Conservation (phyloP, 257 asterid genomes). For the Solanum arcanum region DNA sequence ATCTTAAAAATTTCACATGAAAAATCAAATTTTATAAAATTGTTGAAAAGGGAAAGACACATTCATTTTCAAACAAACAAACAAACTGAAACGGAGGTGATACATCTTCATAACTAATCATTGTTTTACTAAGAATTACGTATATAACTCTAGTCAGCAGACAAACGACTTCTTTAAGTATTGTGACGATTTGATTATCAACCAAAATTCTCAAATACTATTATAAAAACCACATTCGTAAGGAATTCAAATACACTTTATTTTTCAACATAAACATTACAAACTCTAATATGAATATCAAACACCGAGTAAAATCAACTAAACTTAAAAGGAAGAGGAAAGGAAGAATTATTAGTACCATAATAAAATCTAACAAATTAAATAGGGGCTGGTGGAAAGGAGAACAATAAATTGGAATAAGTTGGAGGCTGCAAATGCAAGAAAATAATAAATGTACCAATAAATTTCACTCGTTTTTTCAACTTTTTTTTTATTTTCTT, state of each 20-base stretch:
- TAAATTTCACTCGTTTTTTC: slow-evolving; percentile 65
- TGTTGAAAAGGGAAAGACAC: not conserved
- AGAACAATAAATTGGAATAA: not conserved
- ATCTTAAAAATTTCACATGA: too few relatives aligned
- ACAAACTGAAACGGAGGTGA: not conserved
- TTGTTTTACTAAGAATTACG: fast-evolving
- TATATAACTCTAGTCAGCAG: not conserved
- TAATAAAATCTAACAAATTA: not conserved
- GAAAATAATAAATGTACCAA: not conserved
- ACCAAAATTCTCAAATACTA: not conserved
- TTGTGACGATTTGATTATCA: not conserved
- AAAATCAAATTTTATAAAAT: not conserved
- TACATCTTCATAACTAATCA: not conserved
- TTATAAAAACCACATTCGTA: not conserved
- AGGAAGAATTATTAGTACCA: not conserved
- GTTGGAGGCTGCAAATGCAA: slow-evolving; percentile 2
- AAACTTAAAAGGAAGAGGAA: not conserved
- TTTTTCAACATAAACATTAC: too few relatives aligned
- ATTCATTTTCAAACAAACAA: not conserved
- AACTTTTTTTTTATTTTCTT: slow-evolving; percentile 1
- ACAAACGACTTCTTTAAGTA: not conserved
- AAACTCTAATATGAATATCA: not conserved
- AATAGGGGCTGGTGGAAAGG: not conserved
- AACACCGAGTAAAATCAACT: not conserved
- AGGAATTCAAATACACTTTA: too few relatives aligned